Base-by-base conservation (phyloP, 2,329 filamentous ascomycete genomes). In the Penicillium frequentans region DNA sequence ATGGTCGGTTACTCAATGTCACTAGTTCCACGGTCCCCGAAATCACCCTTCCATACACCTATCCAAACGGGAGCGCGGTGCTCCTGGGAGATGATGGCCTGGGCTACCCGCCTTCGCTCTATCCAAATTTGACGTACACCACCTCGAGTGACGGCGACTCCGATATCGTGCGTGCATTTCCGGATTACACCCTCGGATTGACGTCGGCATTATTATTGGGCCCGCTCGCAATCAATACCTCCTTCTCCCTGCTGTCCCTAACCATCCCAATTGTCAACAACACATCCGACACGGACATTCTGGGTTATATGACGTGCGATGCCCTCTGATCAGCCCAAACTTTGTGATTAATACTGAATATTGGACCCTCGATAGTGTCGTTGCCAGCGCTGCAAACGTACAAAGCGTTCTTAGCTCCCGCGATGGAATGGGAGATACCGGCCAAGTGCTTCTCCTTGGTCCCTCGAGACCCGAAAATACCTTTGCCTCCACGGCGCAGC, bases 261-360 rank as follows among this genome's bases (percentile, higher is more conserved):
- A 96, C 92, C 0, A 76, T 93, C 16, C 90, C 92, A 0, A 85
- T 97, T 52, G 83, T 90, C 58, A 86, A 89, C 69, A 89, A 87
- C 62, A 80, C 81, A 2, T 82, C 82, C 2, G 71, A 75, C 43
- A 77, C 77, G 3, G 86, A 89, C 60, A 84, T 93, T 1, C 80
- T 96, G 5, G 93, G 91, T 1, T 96, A 91, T 78, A 84, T 96
- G 78, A 96, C 91, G 1, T 79, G 91, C 5, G 27, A 81, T 88
- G 52, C 83, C 88, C 53, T 87, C 86, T 49, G 13, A 11, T 51
- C 19, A 27, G 5, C n/a, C 16, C 5, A 10, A 47, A 1, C 3
- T n/a, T 14, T 10, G 16, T 16, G 24, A 19, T 21, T 19, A 13
- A 31, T 44, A 47, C 45, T 47, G n/a, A 47, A 9, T 27, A 10